Evolutionary conservation across 2,329 filamentous ascomycete genomes (phyloP).

Genomic region (Scopulariopsis brevicaulis): DNA sequence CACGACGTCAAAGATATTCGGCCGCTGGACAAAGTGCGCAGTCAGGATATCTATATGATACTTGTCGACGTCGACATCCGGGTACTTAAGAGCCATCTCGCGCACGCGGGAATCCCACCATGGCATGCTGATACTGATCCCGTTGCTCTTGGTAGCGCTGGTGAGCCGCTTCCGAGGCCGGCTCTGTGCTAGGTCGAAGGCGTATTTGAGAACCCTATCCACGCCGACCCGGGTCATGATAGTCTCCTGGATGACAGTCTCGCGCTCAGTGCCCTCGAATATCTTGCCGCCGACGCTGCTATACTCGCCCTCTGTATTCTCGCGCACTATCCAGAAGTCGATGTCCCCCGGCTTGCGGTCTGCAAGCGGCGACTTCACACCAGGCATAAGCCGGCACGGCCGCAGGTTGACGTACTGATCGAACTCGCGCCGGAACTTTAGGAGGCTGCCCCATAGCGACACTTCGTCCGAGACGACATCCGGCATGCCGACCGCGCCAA

Average conservation of each 20-base stretch:
- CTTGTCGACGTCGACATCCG: conserved; percentile 49
- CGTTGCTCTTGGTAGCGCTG: conserved; percentile 56
- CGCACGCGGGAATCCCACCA: conserved; percentile 53
- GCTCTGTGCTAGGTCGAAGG: conserved; percentile 48
- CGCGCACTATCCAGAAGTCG: conserved; percentile 56
- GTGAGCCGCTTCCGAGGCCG: conserved; percentile 49
- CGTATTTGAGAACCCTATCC: conserved; percentile 50
- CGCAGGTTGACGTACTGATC: conserved; percentile 61
- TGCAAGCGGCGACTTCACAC: conserved; percentile 44
- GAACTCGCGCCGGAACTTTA: conserved; percentile 55
- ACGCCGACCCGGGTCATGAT: conserved; percentile 52
- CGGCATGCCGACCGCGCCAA: conserved; percentile 52
- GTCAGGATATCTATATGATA: conserved; percentile 59
- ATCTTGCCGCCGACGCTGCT: conserved; percentile 53
- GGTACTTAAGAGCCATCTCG: conserved; percentile 41
- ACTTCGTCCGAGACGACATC: conserved; percentile 51
- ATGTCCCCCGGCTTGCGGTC: conserved; percentile 44
- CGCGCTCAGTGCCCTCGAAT: conserved; percentile 46
- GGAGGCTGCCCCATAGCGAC: conserved; percentile 53
- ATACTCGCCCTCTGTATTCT: conserved; percentile 60
- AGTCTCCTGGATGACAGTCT: conserved; percentile 48
- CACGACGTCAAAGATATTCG: conserved; percentile 48
- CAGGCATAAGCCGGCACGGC: conserved; percentile 49
- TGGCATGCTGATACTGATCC: conserved; percentile 56
- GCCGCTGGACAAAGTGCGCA: conserved; percentile 49